Evolutionary conservation across 129 eudicot genomes (phyloP).

Genomic region (Artemisia annua): DNA sequence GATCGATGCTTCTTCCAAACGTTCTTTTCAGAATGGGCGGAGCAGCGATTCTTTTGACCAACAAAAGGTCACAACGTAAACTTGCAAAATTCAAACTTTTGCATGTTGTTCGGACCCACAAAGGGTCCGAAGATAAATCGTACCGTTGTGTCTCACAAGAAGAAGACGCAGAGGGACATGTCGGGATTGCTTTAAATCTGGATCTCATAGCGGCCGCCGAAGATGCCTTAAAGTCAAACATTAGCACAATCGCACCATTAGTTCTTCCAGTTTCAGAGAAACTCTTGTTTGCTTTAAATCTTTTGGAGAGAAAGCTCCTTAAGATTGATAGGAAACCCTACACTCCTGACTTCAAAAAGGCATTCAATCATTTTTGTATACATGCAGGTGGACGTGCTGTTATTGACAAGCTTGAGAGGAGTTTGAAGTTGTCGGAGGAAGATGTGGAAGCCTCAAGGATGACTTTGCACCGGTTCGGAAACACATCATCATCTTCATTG

Average conservation of each 20-base stretch:
- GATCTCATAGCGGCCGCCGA: constrained; percentile 36
- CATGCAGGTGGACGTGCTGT: constrained; percentile 46
- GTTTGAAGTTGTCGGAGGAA: constrained; percentile 21
- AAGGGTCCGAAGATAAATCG: constrained; percentile 29
- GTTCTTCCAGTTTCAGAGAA: constrained; percentile 40
- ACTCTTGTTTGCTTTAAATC: constrained; percentile 18
- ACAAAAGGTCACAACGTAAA: constrained; percentile 24
- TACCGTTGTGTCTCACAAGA: constrained; percentile 34
- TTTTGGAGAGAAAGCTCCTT: constrained; percentile 26
- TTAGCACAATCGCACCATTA: constrained; percentile 34
- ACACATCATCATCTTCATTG: constrained; percentile 36
- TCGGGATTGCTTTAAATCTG: constrained; percentile 29
- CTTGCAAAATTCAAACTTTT: constrained; percentile 32
- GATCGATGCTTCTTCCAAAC: constrained; percentile 45
- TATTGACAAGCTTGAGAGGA: constrained; percentile 39
- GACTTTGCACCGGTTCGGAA: constrained; percentile 36
- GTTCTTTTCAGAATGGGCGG: constrained; percentile 41
- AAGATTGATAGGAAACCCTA: constrained; percentile 28
- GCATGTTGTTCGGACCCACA: constrained; percentile 38
- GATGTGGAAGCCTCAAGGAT: constrained; percentile 40
- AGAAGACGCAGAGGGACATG: constrained; percentile 32
- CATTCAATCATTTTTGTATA: constrained; percentile 42
- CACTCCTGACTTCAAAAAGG: constrained; percentile 40
- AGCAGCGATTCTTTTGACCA: constrained; percentile 37
- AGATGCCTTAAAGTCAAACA: constrained; percentile 28